Conservation (phyloP, 1,284 basidiomycete genomes). For the Cryptococcus sp. region DNA sequence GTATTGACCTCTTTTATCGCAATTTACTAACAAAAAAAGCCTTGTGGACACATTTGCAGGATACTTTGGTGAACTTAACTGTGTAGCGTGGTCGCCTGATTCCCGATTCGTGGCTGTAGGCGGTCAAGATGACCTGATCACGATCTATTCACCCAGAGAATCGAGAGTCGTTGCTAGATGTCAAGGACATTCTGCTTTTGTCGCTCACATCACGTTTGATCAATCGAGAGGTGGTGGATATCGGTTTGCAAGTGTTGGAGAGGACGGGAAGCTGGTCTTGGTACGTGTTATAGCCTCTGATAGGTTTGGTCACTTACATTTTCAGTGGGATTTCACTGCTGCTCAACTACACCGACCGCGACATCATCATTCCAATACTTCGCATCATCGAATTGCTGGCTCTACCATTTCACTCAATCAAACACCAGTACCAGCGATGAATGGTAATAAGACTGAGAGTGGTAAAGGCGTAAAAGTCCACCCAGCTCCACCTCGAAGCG, state of each 20-base stretch:
- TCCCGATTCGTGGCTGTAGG: slow-evolving; percentile 85
- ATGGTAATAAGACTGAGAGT: slow-evolving; percentile 42
- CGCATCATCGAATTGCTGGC: slow-evolving; percentile 45
- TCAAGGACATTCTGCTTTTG: slow-evolving; percentile 93
- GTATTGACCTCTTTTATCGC: not conserved
- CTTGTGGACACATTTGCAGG: slow-evolving; percentile 84
- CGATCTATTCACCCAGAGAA: slow-evolving; percentile 87
- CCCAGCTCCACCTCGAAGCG: slow-evolving; percentile 77
- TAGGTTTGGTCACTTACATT: not conserved
- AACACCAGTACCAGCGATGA: slow-evolving; percentile 17
- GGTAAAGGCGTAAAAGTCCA: slow-evolving; percentile 60
- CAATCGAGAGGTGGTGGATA: slow-evolving; percentile 71
- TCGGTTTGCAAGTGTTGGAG: slow-evolving; percentile 85
- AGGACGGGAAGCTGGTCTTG: slow-evolving; percentile 86
- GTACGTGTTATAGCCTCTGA: slow-evolving; percentile 48
- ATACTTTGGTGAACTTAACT: slow-evolving; percentile 85
- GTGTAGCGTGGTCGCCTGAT: slow-evolving; percentile 89
- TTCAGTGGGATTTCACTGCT: slow-evolving; percentile 83
- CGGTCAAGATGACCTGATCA: slow-evolving; percentile 91
- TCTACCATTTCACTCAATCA: slow-evolving; percentile 51
- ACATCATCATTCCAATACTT: slow-evolving; percentile 36
- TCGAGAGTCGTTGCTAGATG: slow-evolving; percentile 90
- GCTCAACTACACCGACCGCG: slow-evolving; percentile 46
- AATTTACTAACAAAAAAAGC: slow-evolving; percentile 44
- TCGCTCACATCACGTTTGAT: slow-evolving; percentile 85